A percentile compares a stretch with the other conserved stretches of the same genome.
Evolutionary conservation across 257 asterid species (phyloP).

Genomic region (Dorcoceras hygrometricum): DNA sequence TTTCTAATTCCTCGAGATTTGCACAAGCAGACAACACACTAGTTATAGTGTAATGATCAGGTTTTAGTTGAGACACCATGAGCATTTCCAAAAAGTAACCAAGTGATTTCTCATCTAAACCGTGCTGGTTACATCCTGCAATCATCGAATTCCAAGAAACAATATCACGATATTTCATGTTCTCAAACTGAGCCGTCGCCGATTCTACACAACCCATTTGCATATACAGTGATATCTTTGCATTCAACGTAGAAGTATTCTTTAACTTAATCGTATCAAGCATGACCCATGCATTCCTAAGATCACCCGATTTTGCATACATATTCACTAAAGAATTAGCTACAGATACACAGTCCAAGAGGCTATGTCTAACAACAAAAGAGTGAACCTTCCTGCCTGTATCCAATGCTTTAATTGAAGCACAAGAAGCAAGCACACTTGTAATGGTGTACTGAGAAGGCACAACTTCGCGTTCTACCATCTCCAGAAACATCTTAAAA

Average conservation of each 20-base stretch:
- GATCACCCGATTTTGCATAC: conserved; percentile 73
- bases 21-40: conserved; percentile 62
- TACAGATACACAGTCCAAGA: conserved; percentile 48
- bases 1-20: conserved; percentile 40
- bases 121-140: conserved; percentile 73
- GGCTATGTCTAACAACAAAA: conserved; percentile 50
- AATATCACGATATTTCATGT: conserved; percentile 61
- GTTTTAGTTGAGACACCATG: conserved; percentile 38
- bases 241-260: conserved; percentile 62
- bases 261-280: conserved; percentile 52
- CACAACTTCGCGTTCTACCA: conserved; percentile 40
- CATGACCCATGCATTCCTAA: conserved; percentile 39
- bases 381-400: conserved; percentile 71
- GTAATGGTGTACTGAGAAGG: conserved; percentile 72
- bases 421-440: conserved; percentile 67
- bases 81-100: conserved; percentile 57
- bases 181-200: conserved; percentile 54
- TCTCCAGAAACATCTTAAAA: conserved; percentile 51
- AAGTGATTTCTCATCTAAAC: conserved; percentile 54
- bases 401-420: conserved; percentile 43
- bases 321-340: conserved; percentile 74
- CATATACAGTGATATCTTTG: conserved; percentile 64
- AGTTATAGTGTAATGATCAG: conserved; percentile 54
- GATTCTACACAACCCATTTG: conserved; percentile 51
- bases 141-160: conserved; percentile 84